Base-by-base conservation (phyloP, 495 filamentous ascomycete species). In the Aspergillus avenaceus region DNA sequence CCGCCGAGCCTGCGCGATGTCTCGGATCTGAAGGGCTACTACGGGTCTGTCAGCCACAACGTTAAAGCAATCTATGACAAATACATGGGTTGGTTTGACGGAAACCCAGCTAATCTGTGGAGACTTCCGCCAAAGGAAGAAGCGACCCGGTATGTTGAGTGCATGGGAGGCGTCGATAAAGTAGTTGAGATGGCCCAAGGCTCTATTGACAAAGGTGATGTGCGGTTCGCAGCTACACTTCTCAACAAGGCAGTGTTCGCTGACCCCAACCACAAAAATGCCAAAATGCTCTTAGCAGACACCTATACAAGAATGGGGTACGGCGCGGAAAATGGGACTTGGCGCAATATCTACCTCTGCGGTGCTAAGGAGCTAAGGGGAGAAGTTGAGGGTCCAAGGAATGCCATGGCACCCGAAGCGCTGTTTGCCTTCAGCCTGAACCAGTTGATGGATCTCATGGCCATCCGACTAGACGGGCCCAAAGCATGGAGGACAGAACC, bases 51-150 rank as follows among this genome's bases (percentile, higher is more conserved):
- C 5, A 69, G 58, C 31, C 67, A 71, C 28, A 71, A 71, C 41
- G 58, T 71, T n/a, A 71, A 71, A 42, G 67, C 58, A 31, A 65
- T 70, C 14, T 70, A 70, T 38, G 52, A 68, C 14, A 53, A 60
- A 23, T 70, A 70, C 41, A 56, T 62, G 46, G 58, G 52, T 16
- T 70, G 65, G 67, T 70, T 61, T 44, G 61, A 70, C 50, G 63
- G 67, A 2, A 58, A 63, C 26, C 57, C 67, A 4, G 65, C 55
- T 8, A 43, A 66, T 45, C 54, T 70, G n/a, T 70, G 67, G 67
- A 51, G 64, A 36, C 52, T 61, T 25, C 56, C 65, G 1, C 62
- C 67, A 8, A 43, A 52, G 12, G 59, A 63, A 16, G 43, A 50
- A 21, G 64, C 51, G 0, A 27, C 48, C 23, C 28, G 60, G 38